phyloP scores from a whole-genome alignment of 257 asterid genomes.

The Leonotis leonurus region DNA sequence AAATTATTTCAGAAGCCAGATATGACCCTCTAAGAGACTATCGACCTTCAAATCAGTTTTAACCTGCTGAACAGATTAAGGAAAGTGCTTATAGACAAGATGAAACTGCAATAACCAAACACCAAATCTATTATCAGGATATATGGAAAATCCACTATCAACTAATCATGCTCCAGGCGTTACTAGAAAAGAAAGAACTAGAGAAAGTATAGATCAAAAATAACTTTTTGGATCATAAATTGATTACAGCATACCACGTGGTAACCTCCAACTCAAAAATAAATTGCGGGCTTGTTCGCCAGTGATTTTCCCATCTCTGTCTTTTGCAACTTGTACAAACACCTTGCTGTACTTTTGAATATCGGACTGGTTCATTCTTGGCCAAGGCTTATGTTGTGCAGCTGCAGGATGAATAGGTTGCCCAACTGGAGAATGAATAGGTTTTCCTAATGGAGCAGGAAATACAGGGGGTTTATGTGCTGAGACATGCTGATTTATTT shows the following conservation, averaged over 20 bases:
- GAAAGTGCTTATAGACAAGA: not conserved
- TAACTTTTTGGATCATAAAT: not conserved
- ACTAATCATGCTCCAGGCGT: not conserved
- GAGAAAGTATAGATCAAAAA: not conserved
- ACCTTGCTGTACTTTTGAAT: conserved; percentile 81
- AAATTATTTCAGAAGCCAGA: conserved; percentile 9
- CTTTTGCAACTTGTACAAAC: conserved; percentile 86
- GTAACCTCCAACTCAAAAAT: conserved; percentile 93
- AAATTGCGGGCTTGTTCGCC: conserved; percentile 93
- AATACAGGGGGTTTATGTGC: conserved; percentile 36
- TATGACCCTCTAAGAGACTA: not conserved
- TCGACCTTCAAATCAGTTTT: conserved; percentile 2
- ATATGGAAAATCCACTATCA: not conserved
- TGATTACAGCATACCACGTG: conserved; percentile 50
- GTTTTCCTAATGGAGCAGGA: conserved; percentile 47
- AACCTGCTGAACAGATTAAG: not conserved
- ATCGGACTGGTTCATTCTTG: conserved; percentile 76
- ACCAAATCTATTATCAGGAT: not conserved
- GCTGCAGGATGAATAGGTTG: conserved; percentile 9
- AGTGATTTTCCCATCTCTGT: conserved; percentile 86
- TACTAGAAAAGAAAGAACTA: not conserved
- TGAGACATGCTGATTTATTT: conserved; percentile 40
- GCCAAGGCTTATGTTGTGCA: conserved; percentile 74
- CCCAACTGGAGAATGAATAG: conserved; percentile 44
- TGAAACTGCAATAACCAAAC: not conserved